These are phyloP conservation scores for Lactarius tabidus DNA, from an alignment of 768 basidiomycete genomes.

Conservation along the genomic window DNA sequence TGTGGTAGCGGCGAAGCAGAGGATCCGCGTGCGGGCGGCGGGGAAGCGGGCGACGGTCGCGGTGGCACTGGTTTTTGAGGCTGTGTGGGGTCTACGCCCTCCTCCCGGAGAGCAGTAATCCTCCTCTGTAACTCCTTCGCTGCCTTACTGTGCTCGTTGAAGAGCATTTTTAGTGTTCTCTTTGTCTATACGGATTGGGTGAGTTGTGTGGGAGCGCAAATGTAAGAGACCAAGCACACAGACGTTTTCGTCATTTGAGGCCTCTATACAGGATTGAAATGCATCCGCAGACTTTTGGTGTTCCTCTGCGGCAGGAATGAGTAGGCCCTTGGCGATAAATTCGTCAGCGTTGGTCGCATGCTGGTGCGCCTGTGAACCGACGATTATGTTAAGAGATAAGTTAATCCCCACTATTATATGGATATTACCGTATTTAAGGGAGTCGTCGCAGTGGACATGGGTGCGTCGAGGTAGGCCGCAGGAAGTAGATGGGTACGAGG, in stretches of 20 bases:
- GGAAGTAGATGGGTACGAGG: not conserved
- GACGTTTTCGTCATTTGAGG: slow-evolving; percentile 70
- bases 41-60: slow-evolving; percentile 30
- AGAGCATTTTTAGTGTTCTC: slow-evolving; percentile 68
- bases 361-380: slow-evolving; percentile 62
- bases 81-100: slow-evolving; percentile 71
- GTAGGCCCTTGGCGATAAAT: slow-evolving; percentile 56
- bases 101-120: slow-evolving; percentile 66
- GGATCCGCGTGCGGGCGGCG: slow-evolving; percentile 30
- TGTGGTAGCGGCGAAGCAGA: slow-evolving; percentile 44
- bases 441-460: slow-evolving; percentile 28
- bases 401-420: not conserved
- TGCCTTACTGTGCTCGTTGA: slow-evolving; percentile 69
- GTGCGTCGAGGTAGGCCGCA: not conserved
- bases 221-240: slow-evolving; percentile 9
- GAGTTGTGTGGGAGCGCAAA: slow-evolving; percentile 6
- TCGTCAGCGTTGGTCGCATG: slow-evolving; percentile 82
- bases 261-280: slow-evolving; percentile 67
- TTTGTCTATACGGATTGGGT: slow-evolving; percentile 50
- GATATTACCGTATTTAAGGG: slow-evolving; percentile 29
- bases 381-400: slow-evolving; percentile 11
- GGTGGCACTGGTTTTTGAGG: slow-evolving; percentile 52
- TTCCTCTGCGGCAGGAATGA: slow-evolving; percentile 69
- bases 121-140: slow-evolving; percentile 67
- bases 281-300: slow-evolving; percentile 74